Base-by-base conservation (phyloP, 768 basidiomycete species). In the Serendipita indica region DNA sequence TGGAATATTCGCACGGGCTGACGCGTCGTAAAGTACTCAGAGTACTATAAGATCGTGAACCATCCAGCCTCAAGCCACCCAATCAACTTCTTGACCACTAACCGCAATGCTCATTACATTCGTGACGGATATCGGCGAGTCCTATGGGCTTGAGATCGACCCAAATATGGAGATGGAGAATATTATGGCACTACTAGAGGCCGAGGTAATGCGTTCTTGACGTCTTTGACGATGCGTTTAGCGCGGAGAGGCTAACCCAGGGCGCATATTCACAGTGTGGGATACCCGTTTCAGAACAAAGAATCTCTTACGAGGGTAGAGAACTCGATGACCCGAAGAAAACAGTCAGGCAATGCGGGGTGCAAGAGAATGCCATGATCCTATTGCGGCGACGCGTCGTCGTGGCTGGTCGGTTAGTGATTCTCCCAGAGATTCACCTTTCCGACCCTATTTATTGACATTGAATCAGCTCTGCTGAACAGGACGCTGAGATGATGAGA, bases 171-270 rank as follows among this genome's bases (percentile, higher is more conserved):
- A 89, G 69, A 79, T 98, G 28, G 87, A 89, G 74, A 86, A 93
- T 68, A 83, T 97, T 34, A 85, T 86, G 79, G 94, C 89, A 12
- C 74, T 97, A 58, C 76, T 96, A n/a, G 91, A 96, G 71, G 93
- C 85, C 0, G 93, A 97, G 80, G 94, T 91, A 68, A 69, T 83
- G 68, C n/a, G 39, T 57, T 32, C 37, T 18, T 18, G 16, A 22
- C 54, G 20, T 52, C n/a, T 56, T n/a, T 27, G 18, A 33, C n/a
- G n/a, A n/a, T 45, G 28, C 13, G 13, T 13, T 37, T 37, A n/a
- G 35, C 10, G 35, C 10, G 10, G 35, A n/a, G n/a, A n/a, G n/a
- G n/a, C n/a, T n/a, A n/a, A n/a, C n/a, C n/a, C n/a, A n/a, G n/a
- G 3, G 30, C 57, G 12, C 20, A n/a, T 57, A 20, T 18, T 49